Evolutionary conservation across 2,329 filamentous ascomycete species (phyloP), one percentile per base, ranked within the genome.

Genomic region (Xylaria multiplex): DNA sequence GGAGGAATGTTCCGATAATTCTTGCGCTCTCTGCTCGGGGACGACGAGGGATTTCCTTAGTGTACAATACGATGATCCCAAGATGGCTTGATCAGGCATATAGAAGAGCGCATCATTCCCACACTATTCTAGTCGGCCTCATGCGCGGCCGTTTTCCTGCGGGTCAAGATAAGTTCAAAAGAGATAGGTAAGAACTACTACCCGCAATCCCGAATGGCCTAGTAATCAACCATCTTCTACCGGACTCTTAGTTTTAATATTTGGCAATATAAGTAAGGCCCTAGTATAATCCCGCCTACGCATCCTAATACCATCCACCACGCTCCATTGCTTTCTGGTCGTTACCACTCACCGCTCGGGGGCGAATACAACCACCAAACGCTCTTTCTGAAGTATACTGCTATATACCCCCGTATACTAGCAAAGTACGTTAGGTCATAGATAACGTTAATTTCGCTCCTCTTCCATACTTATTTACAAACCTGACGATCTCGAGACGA

Each of bases 121-220:
- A 53, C 32, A 59, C 59, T 32, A 24, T 24, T 24, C 19, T 54
- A 13, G 9, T 62, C 43, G 19, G 24, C 22, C 22, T 55, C 7
- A 54, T 4, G 13, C 42, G 45, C 35, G 56, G 11, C 65, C 53
- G 56, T 53, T 24, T 67, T 24, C 49, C 19, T 50, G 49, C 59
- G 42, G 59, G 11, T 37, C 57, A n/a, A 14, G 14, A 45, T 24
- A 24, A 7, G 27, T 37, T 56, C 13, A 11, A 8, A 45, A 13
- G 5, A 52, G 14, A 19, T 46, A 50, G 13, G 42, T 42, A 59
- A 48, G 58, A 37, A 50, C 27, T 43, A 30, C 58, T 42, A 62
- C 45, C 62, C 58, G 62, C 37, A 46, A 19, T 60, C 62, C 67
- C 65, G 61, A 37, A 19, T 22, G 49, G 45, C 27, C 49, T 37